Evolutionary conservation across 768 basidiomycete genomes (phyloP), one percentile per base, ranked within the genome.

Genomic region (Russula olivacea): DNA sequence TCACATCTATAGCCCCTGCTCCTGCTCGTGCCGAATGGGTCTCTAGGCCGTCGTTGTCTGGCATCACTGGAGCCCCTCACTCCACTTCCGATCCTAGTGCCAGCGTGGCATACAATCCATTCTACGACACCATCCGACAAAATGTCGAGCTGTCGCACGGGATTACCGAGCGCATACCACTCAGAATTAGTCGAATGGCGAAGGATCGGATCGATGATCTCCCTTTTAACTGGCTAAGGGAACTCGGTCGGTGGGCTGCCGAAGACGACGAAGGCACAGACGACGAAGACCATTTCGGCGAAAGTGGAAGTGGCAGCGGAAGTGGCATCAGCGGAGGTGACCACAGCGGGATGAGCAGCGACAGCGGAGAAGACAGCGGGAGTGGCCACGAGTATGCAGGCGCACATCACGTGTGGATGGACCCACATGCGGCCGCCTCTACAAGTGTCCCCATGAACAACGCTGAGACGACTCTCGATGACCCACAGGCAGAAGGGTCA

Each of bases 101-200:
- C 51, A 61, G 41, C 52, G 69, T 75, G 40, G 71, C 87, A 5
- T 84, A 80, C 68, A 98, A 96, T 72, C 96, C 96, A 11, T 98
- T 98, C 77, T 98, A 92, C 68, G 95, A 98, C 74, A 88, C 89
- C 69, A 90, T 98, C 69, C 86, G 90, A 43, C 91, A 93, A 74
- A 91, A 93, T 68, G 72, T 85, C 2, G 93, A 97, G 75, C 83
- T 97, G 25, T 82, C 86, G 2, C 78, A 77, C 28, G 79, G 77
- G 3, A 71, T 79, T 65, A 89, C 86, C 0, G 91, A 93, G 69
- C 87, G 90, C 38, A 95, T 96, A 41, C 85, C 91, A 15, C 83
- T 97, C 57, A 75, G 75, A 51, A 74, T 87, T 17, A 78, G 83
- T 1, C 69, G 74, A 40, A 69, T 75, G 2, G 74, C 79, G 15